phyloP scores from a whole-genome alignment of 2,329 filamentous ascomycete genomes.

The Trichoderma gracile region DNA sequence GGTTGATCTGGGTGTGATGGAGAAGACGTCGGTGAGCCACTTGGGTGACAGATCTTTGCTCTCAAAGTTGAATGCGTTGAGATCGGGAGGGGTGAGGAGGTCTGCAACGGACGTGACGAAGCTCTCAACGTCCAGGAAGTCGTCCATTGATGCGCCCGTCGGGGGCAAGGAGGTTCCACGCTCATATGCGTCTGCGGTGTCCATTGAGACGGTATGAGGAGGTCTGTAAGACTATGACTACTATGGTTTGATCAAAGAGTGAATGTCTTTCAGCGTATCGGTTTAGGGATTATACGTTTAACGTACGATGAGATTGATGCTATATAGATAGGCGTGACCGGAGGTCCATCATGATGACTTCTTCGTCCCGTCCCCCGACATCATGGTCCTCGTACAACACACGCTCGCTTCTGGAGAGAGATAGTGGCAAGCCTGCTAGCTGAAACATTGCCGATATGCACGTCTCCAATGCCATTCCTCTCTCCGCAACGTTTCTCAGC shows the following conservation, averaged over 20 bases:
- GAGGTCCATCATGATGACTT: too few species aligned
- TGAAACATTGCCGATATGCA: not conserved
- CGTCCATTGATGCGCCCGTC: not conserved
- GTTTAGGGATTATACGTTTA: not conserved
- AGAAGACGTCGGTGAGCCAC: not conserved
- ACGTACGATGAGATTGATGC: not conserved
- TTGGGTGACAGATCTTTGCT: not conserved
- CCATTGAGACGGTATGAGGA: not conserved
- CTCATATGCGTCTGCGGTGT: not conserved
- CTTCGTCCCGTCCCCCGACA: too few species aligned
- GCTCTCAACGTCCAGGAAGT: not conserved
- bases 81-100: not conserved
- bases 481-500: not conserved
- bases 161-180: not conserved
- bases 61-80: not conserved
- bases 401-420: not conserved
- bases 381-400: too few species aligned
- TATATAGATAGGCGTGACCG: not conserved
- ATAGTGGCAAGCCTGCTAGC: not conserved
- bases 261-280: not conserved
- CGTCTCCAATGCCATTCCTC: not conserved
- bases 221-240: not conserved
- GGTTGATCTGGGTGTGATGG: not conserved
- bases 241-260: not conserved
- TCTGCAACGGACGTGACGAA: constrained; percentile 3